phyloP scores from a whole-genome alignment of 129 eudicot species.

The Mikania micrantha region DNA sequence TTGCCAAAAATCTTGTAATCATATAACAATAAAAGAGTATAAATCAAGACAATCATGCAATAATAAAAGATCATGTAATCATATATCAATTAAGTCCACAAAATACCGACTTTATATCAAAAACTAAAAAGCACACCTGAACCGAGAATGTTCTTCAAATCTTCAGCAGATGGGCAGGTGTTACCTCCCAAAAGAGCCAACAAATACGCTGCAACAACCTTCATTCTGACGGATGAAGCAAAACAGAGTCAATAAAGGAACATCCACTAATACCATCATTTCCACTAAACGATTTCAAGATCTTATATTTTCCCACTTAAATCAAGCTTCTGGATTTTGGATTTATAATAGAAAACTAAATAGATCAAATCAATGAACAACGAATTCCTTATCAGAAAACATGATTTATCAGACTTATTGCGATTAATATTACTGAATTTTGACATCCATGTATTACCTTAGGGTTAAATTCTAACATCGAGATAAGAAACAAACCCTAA shows the following conservation, averaged over 20 bases:
- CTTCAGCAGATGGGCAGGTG: conserved; percentile 30
- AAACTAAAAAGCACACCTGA: conserved; percentile 17
- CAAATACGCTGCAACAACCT: conserved; percentile 37
- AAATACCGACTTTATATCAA: neutral
- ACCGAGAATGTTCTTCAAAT: conserved; percentile 36
- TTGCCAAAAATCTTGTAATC: too few relatives aligned
- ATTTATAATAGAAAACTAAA: neutral
- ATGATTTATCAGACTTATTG: too few relatives aligned
- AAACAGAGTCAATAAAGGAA: neutral
- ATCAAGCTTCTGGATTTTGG: neutral
- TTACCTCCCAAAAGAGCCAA: conserved; percentile 43
- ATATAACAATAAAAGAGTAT: too few relatives aligned
- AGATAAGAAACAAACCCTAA: neutral
- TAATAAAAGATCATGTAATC: too few relatives aligned
- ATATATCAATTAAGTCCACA: too few relatives aligned
- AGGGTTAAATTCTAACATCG: neutral
- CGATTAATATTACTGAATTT: neutral
- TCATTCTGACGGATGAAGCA: conserved; percentile 16
- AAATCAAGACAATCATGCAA: too few relatives aligned
- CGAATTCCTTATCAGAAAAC: too few relatives aligned
- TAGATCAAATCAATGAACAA: neutral
- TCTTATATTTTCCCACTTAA: neutral
- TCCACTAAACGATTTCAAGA: neutral
- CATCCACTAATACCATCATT: neutral
- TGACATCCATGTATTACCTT: neutral